Base-by-base conservation (phyloP, 805 yeast species). In the Pichia cephalocereana region DNA sequence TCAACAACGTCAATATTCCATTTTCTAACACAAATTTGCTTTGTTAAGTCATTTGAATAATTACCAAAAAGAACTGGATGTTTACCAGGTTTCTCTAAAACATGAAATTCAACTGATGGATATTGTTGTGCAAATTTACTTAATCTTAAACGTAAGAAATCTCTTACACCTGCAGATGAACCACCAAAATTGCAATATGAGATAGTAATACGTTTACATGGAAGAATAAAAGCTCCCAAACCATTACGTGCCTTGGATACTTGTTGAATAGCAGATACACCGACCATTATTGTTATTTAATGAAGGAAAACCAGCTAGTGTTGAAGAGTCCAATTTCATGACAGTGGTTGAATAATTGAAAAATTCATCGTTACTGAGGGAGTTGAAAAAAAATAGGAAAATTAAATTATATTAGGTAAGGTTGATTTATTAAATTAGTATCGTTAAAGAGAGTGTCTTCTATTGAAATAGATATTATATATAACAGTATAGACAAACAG, bases 181-280 rank as follows among this genome's bases (percentile, higher is more conserved):
- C 97, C 98, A 40, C 97, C 98, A 83, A 95, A 84, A 72, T 93
- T 89, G 70, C 96, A 89, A 69, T 82, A 93, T 52, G 86, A 83
- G 42, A 93, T 64, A 1, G 83, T 75, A 46, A 93, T 75, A 60
- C 77, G 79, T 57, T 77, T 79, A 70, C 98, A 89, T 38, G 90
- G 88, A 26, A 72, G 69, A 8, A 86, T 74, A 60, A 75, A 86
- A 0, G 90, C 79, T 4, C 89, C 88, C 19, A 84, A 70, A 46
- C 95, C 95, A 57, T 86, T 86, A 55, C 87, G 77, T 27, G 86
- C 79, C 40, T 74, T 65, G 15, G 93, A 77, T 1, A 72, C 64
- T 57, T 74, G 80, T 31, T 75, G 68, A 38, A 84, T 68, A 43
- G 84, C 80, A 65, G 75, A 82, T 40, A 83, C 80, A 44, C 63